These are phyloP conservation scores for Epichloe uncinata DNA, from an alignment of 2,329 filamentous ascomycete species.

Conservation along the genomic window DNA sequence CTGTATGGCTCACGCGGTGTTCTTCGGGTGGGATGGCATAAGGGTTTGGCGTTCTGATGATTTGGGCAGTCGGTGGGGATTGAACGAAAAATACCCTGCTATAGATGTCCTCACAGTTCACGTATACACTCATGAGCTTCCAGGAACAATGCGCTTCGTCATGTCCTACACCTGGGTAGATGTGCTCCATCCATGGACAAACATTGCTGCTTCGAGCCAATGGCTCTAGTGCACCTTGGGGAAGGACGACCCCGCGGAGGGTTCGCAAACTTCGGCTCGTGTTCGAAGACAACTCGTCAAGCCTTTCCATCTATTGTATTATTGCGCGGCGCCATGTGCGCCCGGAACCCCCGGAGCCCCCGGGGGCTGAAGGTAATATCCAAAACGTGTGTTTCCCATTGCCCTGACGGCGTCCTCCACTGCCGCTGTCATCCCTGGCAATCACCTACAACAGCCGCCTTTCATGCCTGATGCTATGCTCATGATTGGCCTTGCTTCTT, in stretches of 20 bases:
- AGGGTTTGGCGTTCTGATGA: background rate
- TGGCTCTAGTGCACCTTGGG: too few relatives aligned
- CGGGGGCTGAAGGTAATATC: too few relatives aligned
- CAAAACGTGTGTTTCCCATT: background rate
- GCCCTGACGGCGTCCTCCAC: background rate
- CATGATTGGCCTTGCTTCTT: conserved; percentile 9
- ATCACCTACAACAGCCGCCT: background rate
- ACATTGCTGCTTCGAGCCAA: too few relatives aligned
- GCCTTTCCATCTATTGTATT: too few relatives aligned
- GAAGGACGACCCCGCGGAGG: too few relatives aligned
- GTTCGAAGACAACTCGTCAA: too few relatives aligned
- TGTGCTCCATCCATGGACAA: background rate
- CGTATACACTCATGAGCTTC: background rate
- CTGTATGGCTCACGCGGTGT: background rate
- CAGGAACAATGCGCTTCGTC: too few relatives aligned
- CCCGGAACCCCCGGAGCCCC: too few relatives aligned
- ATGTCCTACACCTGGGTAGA: background rate
- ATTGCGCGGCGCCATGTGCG: too few relatives aligned
- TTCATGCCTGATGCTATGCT: background rate
- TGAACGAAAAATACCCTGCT: background rate
- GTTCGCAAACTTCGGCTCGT: too few relatives aligned
- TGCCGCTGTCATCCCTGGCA: background rate
- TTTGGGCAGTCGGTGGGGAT: background rate
- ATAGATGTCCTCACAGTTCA: background rate
- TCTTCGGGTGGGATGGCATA: background rate